Conservation (phyloP, 1,139 yeast genomes). For the Blastobotrys serpentis region DNA sequence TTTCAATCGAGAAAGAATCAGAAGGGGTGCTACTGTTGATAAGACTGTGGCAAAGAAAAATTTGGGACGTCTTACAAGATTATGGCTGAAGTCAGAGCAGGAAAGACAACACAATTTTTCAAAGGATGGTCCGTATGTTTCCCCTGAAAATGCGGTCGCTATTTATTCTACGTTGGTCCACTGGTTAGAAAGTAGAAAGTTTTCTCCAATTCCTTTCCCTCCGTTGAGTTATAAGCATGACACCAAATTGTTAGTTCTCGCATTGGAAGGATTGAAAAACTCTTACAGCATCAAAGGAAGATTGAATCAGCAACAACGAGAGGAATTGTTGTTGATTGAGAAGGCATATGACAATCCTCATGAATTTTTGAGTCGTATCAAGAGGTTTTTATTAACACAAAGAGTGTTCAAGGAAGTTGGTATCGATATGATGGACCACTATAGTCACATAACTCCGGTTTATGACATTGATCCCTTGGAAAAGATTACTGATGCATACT, state of each 20-base stretch:
- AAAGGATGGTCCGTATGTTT: conserved; percentile 82
- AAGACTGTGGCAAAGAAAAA: conserved; percentile 93
- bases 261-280: conserved; percentile 85
- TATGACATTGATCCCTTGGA: conserved; percentile 88
- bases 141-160: conserved; percentile 86
- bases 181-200: conserved; percentile 87
- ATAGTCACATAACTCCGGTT: conserved; percentile 80
- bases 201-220: conserved; percentile 90
- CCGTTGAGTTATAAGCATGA: conserved; percentile 91
- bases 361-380: conserved; percentile 81
- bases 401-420: conserved; percentile 89
- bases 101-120: conserved; percentile 79
- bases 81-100: conserved; percentile 93
- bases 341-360: conserved; percentile 97
- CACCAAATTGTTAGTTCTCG: conserved; percentile 82
- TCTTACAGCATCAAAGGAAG: conserved; percentile 80
- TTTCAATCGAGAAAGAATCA: conserved; percentile 83
- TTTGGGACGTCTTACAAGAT: conserved; percentile 82
- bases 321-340: conserved; percentile 88
- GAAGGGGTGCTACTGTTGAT: conserved; percentile 86
- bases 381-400: conserved; percentile 79
- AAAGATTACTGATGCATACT: conserved; percentile 92
- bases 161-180: conserved; percentile 84
- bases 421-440: conserved; percentile 89
- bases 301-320: conserved; percentile 82